Evolutionary conservation across 169 alveolate genomes (phyloP), one percentile per base, ranked within the genome.

Genomic region (Babesia bigemina): DNA sequence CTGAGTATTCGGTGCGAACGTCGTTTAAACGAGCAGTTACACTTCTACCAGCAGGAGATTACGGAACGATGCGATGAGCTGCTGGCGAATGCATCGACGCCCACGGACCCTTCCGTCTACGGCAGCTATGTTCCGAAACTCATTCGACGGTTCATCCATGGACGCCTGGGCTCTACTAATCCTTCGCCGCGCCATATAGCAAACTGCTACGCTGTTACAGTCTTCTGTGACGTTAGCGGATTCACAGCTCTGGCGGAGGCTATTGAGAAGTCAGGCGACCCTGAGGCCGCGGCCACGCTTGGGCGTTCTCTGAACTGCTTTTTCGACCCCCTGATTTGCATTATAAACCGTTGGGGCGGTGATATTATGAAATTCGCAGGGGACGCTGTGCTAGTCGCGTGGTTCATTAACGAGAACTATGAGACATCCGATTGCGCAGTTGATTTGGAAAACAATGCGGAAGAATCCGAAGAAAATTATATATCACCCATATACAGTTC

Each of bases 361-460:
- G 97, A 92, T 70, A 91, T 94, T 26, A 86, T 94, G 75, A 92
- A 92, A 87, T 94, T 94, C 70, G 90, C 94, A 58, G 97, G 97
- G 6, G 96, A 86, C 52, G 97, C 96, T 0, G 91, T 92, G 44
- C 70, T 88, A 36, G 96, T 91, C 14, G 87, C 90, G 36, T 93
- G 96, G 95, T 48, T 82, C 48, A 26, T 71, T 9, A 29, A 29
- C 22, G 28, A 17, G 28, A 33, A 19, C 69, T 17, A 56, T 22
- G 36, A 56, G 2, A 22, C 44, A 56, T 21, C 48, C 49, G 48
- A 26, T 22, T 9, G 2, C 8, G 16, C 48, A 0, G 33, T 14
- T 14, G 66, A 45, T 11, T 10, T 11, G 28, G 57, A 47, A 42
- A 44, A 11, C 22, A 49, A 26, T 13, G 48, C 53, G 36, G 53